These are phyloP conservation scores for Cryphonectria japonica DNA, from an alignment of 2,329 filamentous ascomycete genomes.

Conservation along the genomic window DNA sequence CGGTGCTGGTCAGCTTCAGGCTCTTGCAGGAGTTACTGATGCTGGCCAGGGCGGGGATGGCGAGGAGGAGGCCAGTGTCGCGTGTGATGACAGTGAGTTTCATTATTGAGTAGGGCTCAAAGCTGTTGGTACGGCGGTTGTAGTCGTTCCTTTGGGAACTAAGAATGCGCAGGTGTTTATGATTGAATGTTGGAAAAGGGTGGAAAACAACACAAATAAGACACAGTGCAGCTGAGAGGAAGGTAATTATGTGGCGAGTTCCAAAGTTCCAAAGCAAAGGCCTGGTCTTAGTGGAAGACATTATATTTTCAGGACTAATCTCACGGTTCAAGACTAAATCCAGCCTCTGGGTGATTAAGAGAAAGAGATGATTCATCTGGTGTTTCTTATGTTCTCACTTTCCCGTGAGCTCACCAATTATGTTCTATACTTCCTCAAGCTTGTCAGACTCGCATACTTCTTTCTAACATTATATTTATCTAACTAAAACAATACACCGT, in stretches of 20 bases:
- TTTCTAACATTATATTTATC: neutral
- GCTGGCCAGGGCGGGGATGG: neutral
- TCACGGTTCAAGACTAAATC: too few species aligned
- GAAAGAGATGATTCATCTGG: neutral
- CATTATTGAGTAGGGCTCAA: neutral
- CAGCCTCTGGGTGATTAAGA: neutral
- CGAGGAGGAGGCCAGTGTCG: neutral
- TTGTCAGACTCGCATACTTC: neutral
- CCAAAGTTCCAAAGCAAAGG: neutral
- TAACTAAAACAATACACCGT: too few species aligned
- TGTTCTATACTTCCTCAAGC: too few species aligned
- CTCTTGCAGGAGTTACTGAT: neutral
- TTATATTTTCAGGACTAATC: too few species aligned
- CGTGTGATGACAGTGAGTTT: neutral
- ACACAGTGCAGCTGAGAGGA: neutral
- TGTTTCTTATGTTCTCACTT: neutral
- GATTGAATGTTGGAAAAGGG: neutral
- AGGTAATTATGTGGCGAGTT: neutral
- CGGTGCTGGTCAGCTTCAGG: neutral
- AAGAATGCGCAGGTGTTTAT: neutral
- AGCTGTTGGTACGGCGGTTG: neutral
- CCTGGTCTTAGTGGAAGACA: too few species aligned
- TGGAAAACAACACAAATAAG: neutral
- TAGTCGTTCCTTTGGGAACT: neutral
- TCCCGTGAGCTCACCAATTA: too few species aligned